Percentiles rank a stretch among this genome's conserved stretches.
Conservation (phyloP, 106 monocot genomes). For the Posidonia australis region DNA sequence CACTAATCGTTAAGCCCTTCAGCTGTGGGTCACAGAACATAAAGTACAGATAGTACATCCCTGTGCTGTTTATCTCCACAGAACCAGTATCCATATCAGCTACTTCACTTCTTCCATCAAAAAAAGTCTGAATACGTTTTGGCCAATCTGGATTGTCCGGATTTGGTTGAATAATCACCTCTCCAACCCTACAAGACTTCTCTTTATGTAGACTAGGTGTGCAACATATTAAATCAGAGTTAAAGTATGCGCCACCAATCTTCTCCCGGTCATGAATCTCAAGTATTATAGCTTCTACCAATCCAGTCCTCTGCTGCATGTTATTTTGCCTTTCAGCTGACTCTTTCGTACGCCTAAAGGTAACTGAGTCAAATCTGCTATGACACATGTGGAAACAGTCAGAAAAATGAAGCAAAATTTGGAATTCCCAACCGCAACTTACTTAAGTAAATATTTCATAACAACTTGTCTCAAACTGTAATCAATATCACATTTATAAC, state of each 20-base stretch:
- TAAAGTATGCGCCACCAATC: conserved; percentile 70
- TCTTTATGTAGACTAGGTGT: conserved; percentile 34
- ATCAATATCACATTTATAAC: too few species aligned
- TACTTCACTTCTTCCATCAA: conserved; percentile 63
- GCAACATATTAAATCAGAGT: conserved; percentile 81
- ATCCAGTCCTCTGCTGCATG: conserved; percentile 84
- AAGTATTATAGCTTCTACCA: conserved; percentile 93
- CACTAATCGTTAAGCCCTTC: conserved; percentile 51
- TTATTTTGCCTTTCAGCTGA: conserved; percentile 54
- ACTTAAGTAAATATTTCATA: too few species aligned
- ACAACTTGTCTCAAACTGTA: too few species aligned
- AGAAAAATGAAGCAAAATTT: too few species aligned
- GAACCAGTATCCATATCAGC: conserved; percentile 41
- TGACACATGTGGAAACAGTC: background rate
- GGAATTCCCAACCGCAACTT: too few species aligned
- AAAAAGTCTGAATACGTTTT: conserved; percentile 80
- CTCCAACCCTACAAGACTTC: conserved; percentile 55
- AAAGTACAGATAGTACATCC: conserved; percentile 98
- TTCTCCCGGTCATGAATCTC: conserved; percentile 81
- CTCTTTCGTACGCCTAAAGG: conserved; percentile 56
- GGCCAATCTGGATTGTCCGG: conserved; percentile 68
- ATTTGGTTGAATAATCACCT: conserved; percentile 76
- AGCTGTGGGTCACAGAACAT: conserved; percentile 94
- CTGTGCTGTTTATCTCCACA: conserved; percentile 55
- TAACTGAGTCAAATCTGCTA: conserved; percentile 76